Conservation (phyloP, 192 early-diverging fungal genomes). For the Rhizophagus clarus region DNA sequence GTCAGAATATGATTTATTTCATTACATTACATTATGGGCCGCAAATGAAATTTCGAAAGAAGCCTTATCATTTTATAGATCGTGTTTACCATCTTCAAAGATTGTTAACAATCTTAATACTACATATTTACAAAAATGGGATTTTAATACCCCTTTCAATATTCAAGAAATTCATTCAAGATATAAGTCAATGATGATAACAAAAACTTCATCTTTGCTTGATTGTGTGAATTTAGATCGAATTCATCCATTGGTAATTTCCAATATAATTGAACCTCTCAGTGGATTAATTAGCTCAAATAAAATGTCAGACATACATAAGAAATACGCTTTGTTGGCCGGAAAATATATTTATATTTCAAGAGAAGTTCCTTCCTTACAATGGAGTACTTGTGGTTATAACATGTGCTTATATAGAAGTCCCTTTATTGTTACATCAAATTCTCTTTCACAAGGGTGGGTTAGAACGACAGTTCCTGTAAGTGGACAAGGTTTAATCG, state of each 20-base stretch:
- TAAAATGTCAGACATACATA: background rate
- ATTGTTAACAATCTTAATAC: background rate
- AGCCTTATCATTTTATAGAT: background rate
- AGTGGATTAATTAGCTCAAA: background rate
- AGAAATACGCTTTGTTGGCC: background rate
- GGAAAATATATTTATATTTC: background rate
- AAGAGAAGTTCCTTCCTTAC: background rate
- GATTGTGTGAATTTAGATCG: background rate
- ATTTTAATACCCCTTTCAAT: background rate
- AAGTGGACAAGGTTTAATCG: background rate
- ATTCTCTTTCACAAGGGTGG: background rate
- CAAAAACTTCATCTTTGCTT: background rate
- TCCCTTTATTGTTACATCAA: background rate
- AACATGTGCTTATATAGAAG: background rate
- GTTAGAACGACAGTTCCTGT: background rate
- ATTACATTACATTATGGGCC: background rate
- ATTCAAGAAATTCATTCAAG: background rate
- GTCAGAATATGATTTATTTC: background rate
- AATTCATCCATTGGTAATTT: background rate
- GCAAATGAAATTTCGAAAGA: background rate
- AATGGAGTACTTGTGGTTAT: slow-evolving; percentile 7
- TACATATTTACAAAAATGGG: background rate
- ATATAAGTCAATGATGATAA: background rate
- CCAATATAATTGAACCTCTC: slow-evolving; percentile 5
- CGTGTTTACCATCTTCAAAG: background rate